Conservation (phyloP, 345 rosid species). For the Salix arbutifolia region DNA sequence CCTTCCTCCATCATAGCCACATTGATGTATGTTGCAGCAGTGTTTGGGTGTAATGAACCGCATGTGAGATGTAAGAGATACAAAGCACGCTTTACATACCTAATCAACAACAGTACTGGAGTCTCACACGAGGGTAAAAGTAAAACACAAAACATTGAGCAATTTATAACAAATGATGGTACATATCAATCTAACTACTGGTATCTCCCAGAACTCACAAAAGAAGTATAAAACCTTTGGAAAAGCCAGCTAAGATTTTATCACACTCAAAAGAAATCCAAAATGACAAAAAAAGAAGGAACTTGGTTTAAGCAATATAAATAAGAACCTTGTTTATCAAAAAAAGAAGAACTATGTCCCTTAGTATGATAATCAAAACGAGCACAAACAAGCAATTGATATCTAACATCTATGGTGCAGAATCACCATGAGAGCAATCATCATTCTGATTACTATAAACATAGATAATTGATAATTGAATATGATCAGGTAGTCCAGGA, state of each 20-base stretch:
- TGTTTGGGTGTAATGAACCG: slow-evolving; percentile 97
- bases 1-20: slow-evolving; percentile 99
- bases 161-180: neutral
- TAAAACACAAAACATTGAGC: slow-evolving; percentile 13
- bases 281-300: neutral
- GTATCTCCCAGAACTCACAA: slow-evolving; percentile 3
- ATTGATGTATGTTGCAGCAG: slow-evolving; percentile 97
- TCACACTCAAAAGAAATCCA: slow-evolving; percentile 6
- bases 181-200: neutral
- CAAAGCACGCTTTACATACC: slow-evolving; percentile 97
- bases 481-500: neutral
- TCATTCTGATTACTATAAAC: neutral
- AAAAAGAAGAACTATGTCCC: neutral
- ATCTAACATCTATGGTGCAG: neutral
- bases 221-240: neutral
- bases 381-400: neutral
- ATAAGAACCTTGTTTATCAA: neutral
- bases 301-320: neutral
- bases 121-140: slow-evolving; percentile 4
- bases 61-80: slow-evolving; percentile 97
- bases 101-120: slow-evolving; percentile 28
- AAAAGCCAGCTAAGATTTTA: neutral
- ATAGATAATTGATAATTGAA: neutral
- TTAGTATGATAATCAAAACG: neutral
- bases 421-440: neutral